Conservation (phyloP, 2,329 filamentous ascomycete species). For the Stachybotrys chlorohalonatus region DNA sequence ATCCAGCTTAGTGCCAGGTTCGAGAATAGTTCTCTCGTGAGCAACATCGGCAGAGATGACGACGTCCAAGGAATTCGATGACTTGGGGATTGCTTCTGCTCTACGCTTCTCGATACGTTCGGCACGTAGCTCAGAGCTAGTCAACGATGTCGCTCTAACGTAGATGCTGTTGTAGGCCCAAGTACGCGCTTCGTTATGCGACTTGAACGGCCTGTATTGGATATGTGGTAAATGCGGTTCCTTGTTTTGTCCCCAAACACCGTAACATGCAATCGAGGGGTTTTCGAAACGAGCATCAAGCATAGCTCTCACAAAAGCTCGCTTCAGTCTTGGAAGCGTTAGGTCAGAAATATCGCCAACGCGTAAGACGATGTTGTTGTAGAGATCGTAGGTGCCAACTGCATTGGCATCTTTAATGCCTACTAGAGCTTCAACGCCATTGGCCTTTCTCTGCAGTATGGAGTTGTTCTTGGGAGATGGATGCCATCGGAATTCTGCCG, state of each 20-base stretch:
- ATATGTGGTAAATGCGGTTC: constrained; percentile 1
- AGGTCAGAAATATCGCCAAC: neutral
- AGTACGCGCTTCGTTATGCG: neutral
- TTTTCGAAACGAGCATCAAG: constrained; percentile 2
- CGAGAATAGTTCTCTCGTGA: neutral
- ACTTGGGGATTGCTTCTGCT: neutral
- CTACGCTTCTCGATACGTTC: constrained; percentile 1
- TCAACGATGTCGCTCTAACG: neutral
- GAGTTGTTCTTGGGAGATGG: neutral
- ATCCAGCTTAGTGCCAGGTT: constrained; percentile 1
- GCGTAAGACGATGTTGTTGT: neutral
- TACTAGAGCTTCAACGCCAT: constrained; percentile 1
- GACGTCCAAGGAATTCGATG: neutral
- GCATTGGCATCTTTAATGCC: constrained; percentile 1
- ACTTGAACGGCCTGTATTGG: constrained; percentile 1
- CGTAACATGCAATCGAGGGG: constrained; percentile 1
- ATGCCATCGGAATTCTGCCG: neutral
- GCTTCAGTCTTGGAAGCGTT: neutral
- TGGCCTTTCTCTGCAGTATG: constrained; percentile 1
- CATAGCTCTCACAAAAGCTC: neutral
- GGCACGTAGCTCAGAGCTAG: neutral
- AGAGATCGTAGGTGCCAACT: neutral
- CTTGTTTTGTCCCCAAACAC: constrained; percentile 1
- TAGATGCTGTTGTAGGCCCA: constrained; percentile 1
- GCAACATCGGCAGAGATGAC: constrained; percentile 2